Evolutionary conservation across 202 grass and related monocot genomes (phyloP), one percentile per base, ranked within the genome.

Genomic region (Musa balbisiana): DNA sequence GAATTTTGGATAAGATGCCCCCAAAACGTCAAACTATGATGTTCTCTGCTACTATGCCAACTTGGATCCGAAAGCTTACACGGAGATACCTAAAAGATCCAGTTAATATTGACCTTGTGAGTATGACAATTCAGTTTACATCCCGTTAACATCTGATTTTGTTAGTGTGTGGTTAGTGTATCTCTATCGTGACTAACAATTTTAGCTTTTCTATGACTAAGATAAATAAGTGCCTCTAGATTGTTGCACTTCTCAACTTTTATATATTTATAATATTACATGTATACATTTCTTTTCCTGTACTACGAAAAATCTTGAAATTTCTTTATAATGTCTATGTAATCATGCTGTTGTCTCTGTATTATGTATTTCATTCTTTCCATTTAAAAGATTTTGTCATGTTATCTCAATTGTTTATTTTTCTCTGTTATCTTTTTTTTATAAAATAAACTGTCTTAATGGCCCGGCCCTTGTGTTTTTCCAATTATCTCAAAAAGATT

Each of bases 1-100:
- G 13, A 77, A 77, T 77, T 52, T 65, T 77, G 49, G 75, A 77
- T 25, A 66, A 49, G 49, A 52, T 77, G 27, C 75, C 75, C 11
- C 49, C 21, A 1, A 77, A 77, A n/a, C 75, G 49, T 66, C 75
- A 77, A 65, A 77, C 56, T 62, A 63, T 77, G 75, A 77, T 77
- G 75, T 77, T 77, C 21, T 77, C 75, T 77, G 75, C 75, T 50
- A 77, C 75, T 25, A 77, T 77, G 75, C 75, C 75, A 22, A 11
- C 33, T 52, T 77, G 75, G 75, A 77, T 77, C 17, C 60, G 60
- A 20, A 77, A 49, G 26, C 75, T 77, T 59, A 77, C 74, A 16
- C 75, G 26, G 17, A 77, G 25, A 26, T 77, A 50, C 49, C 20
- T 77, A 66, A 77, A 77, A 1, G 62, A 53, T 77, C 75, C 75